phyloP scores from a whole-genome alignment of 805 yeast genomes.

The Yamadazyma phyllophila region DNA sequence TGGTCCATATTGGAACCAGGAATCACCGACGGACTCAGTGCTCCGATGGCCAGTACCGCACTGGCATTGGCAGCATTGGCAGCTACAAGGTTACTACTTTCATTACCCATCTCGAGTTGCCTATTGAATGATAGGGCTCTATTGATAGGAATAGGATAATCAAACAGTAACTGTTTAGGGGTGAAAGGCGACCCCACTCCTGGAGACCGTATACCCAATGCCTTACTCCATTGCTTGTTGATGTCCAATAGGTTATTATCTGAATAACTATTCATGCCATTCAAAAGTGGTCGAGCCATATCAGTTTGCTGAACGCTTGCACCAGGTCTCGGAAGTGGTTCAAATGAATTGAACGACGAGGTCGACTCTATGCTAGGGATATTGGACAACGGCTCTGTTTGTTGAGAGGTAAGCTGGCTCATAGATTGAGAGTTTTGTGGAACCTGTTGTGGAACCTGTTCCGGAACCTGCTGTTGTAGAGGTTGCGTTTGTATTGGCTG shows the following conservation, averaged over 20 bases:
- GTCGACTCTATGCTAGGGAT: conserved; percentile 12
- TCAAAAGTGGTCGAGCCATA: conserved; percentile 1
- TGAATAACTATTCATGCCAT: conserved; percentile 3
- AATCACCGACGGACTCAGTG: conserved; percentile 5
- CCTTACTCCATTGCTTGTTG: conserved; percentile 15
- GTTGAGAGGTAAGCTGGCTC: not conserved
- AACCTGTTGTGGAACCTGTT: conserved; percentile 4
- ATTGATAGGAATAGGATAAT: conserved; percentile 16
- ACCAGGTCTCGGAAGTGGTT: conserved; percentile 9
- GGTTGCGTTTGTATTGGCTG: too few relatives aligned
- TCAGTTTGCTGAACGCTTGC: conserved; percentile 1
- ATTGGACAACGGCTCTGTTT: not conserved
- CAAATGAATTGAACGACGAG: conserved; percentile 10
- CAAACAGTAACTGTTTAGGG: conserved; percentile 11
- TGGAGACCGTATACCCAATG: conserved; percentile 16
- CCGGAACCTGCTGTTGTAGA: too few relatives aligned
- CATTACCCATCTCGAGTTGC: conserved; percentile 8
- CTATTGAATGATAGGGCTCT: conserved; percentile 15
- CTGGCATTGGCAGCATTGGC: conserved; percentile 8
- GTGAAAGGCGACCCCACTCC: conserved; percentile 14
- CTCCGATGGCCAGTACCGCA: conserved; percentile 8
- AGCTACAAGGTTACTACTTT: not conserved
- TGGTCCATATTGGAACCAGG: conserved; percentile 1
- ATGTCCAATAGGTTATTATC: conserved; percentile 9
- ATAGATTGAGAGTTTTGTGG: conserved; percentile 3